Base-by-base conservation (phyloP, 73 alveolate species). In the Paramecium bursaria region DNA sequence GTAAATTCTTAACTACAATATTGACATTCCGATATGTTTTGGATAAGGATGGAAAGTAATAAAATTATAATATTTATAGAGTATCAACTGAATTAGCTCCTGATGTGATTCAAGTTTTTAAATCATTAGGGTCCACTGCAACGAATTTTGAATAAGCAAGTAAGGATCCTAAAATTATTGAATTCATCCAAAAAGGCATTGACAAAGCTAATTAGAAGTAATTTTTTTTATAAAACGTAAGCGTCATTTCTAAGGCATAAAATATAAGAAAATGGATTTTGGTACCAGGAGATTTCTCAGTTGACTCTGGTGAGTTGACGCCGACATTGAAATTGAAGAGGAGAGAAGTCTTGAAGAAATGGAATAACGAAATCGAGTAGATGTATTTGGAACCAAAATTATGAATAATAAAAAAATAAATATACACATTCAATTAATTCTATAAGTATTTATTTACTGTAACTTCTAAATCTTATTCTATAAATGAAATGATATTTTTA, bases 311-410 rank as follows among this genome's bases (percentile, higher is more conserved):
- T 2, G 98, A 94, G 67, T 85, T 94, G 19, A 94, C 98, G 9
- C 98, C 98, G 11, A 93, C 98, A 0, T 67, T 94, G 77, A 94
- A 94, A 73, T 44, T 93, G 29, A 94, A 94, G 75, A 93, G 98
- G 86, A 91, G 87, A 50, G 75, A 87, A 10, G 95, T 91, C 4
- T 85, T 25, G 10, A 42, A 94, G 79, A 93, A 91, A 42, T 91
- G 91, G 73, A 25, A 22, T 15, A 92, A 74, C 31, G 60, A 85
- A 9, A 91, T 94, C 42, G 94, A 93, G 61, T 46, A 86, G 46
- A 75, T 94, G 86, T 94, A 93, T 73, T 49, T 27, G 17, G 94
- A 85, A 11, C 76, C 94, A 85, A 77, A 91, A 51, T 48, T 88
- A 29, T 87, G 88, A 61, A 53, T 76, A 1, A 74, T 2, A 11